Evolutionary conservation across 176 grass and related monocot species (phyloP), one percentile per base, ranked within the genome.

Genomic region (Cenchrus fungigraminus): DNA sequence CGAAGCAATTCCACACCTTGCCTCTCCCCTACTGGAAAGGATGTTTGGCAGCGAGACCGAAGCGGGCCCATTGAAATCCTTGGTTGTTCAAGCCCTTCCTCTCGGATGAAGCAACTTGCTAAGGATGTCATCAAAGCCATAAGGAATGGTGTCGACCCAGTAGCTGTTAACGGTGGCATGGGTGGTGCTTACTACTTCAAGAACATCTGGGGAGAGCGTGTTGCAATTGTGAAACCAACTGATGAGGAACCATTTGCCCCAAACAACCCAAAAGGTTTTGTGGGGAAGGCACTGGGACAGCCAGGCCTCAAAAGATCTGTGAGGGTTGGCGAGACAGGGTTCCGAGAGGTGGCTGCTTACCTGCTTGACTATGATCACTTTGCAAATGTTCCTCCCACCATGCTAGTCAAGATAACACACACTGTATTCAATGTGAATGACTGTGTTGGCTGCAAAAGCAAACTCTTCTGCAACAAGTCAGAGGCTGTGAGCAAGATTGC

Each of bases 221-320:
- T 98, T 80, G 97, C 91, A n/a, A 98, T 98, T 65, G 91, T 92
- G 34, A 98, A 98, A 81, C 97, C 97, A 64, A 98, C 97, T 10
- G 97, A 98, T 45, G 97, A 98, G 85, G 97, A 98, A 70, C 97
- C 93, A 59, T 98, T 95, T 86, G 97, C 93, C 80, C 97, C 93
- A 13, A 98, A 98, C 65, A 95, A 98, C 70, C 97, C 97, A 19
- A 98, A 98, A 83, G 97, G 97, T 34, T 95, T 95, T 89, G 87
- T 92, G 13, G 93, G 97, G 9, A 98, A 86, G 71, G 28, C 90
- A 9, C 81, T 98, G 82, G 97, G 97, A 25, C 90, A 94, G 60
- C 97, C 97, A 77, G 97, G 97, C 46, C 89, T 98, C 37, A 95
- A 98, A 89, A 90, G 90, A 53, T 98, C 97, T 59, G 97, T 95